Conservation (phyloP, 2,329 filamentous ascomycete species). For the Epicoccum nigrum region DNA sequence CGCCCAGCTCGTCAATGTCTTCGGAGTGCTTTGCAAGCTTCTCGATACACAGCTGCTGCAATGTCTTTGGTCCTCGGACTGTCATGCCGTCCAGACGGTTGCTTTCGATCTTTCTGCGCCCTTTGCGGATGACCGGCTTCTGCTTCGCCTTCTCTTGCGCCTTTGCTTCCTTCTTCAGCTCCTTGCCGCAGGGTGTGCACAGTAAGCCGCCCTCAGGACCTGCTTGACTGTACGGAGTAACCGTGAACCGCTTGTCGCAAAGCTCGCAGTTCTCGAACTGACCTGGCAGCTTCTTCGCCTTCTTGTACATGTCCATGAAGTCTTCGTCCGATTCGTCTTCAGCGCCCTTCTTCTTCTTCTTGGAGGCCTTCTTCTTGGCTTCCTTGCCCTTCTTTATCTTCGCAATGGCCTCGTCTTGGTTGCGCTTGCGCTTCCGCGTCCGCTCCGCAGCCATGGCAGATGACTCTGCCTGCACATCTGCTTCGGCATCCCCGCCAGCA, state of each 20-base stretch:
- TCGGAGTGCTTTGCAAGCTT: conserved; percentile 68
- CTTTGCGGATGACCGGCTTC: conserved; percentile 63
- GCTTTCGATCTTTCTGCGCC: conserved; percentile 79
- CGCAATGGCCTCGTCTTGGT: conserved; percentile 57
- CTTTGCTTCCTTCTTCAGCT: conserved; percentile 71
- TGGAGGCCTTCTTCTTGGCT: conserved; percentile 52
- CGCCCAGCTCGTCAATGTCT: conserved; percentile 69
- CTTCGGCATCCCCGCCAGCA: conserved; percentile 44
- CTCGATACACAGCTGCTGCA: conserved; percentile 69
- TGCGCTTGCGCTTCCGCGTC: conserved; percentile 62
- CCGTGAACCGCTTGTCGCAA: conserved; percentile 88
- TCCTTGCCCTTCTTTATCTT: conserved; percentile 58
- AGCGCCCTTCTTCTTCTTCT: conserved; percentile 49
- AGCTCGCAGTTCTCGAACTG: conserved; percentile 88
- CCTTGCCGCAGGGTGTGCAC: conserved; percentile 80
- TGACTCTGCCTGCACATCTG: conserved; percentile 43
- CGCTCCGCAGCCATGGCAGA: conserved; percentile 52
- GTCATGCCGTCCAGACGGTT: conserved; percentile 79
- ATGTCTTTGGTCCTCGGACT: conserved; percentile 68
- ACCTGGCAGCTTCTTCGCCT: conserved; percentile 69
- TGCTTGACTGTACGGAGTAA: conserved; percentile 84
- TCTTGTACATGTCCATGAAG: conserved; percentile 61
- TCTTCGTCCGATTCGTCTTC: conserved; percentile 56
- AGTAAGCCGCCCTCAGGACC: conserved; percentile 86
- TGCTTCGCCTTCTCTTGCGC: conserved; percentile 63